These are phyloP conservation scores for Lathyrus tuberosus DNA, from an alignment of 306 rosid species.

Conservation along the genomic window DNA sequence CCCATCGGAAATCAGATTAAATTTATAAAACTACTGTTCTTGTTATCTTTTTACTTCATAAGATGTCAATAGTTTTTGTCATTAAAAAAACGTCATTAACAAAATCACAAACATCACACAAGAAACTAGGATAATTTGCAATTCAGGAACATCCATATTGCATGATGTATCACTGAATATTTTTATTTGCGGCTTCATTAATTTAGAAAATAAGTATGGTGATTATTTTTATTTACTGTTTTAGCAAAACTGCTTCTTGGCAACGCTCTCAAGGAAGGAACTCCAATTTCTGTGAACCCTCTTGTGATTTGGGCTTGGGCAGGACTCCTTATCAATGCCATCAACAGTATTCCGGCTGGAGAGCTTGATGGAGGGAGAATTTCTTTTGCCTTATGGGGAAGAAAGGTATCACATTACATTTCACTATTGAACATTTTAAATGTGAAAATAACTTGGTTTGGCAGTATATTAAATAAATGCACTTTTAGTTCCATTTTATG, in stretches of 20 bases:
- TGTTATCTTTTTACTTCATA: too few relatives aligned
- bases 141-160: neutral
- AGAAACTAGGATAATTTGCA: neutral
- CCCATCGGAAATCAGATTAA: too few relatives aligned
- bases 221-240: slow-evolving; percentile 30
- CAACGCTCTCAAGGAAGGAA: slow-evolving; percentile 78
- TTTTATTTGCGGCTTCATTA: slow-evolving; percentile 32
- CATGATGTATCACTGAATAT: slow-evolving; percentile 7
- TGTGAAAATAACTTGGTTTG: slow-evolving; percentile 25
- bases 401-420: slow-evolving; percentile 72
- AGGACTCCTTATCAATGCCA: slow-evolving; percentile 96
- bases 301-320: slow-evolving; percentile 99
- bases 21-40: too few relatives aligned
- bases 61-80: too few relatives aligned
- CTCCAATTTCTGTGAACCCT: slow-evolving; percentile 88
- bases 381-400: slow-evolving; percentile 90
- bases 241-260: slow-evolving; percentile 93
- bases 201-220: slow-evolving; percentile 27
- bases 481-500: neutral
- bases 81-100: too few relatives aligned
- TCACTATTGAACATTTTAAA: slow-evolving; percentile 9
- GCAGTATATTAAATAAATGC: neutral
- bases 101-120: too few relatives aligned
- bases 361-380: slow-evolving; percentile 98
- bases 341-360: slow-evolving; percentile 97